Evolutionary conservation across 2,329 filamentous ascomycete genomes (phyloP).

Genomic region (Huntiella bhutanensis): DNA sequence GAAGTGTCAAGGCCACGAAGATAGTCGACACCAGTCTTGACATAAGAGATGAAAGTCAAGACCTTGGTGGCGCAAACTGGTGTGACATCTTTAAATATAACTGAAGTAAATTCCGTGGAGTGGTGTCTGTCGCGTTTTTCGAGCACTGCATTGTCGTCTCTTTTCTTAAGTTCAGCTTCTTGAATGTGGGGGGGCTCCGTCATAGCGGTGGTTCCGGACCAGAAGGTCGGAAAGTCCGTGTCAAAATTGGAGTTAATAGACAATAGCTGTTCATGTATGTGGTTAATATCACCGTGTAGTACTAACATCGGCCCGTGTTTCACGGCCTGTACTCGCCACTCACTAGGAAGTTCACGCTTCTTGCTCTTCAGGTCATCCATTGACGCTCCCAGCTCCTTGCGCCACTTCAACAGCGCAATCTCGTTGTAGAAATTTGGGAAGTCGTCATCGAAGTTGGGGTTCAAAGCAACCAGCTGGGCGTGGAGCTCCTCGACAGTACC

Average conservation of each 20-base stretch:
- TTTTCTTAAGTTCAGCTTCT: no score
- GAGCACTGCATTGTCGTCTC: background rate
- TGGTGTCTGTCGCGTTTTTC: background rate
- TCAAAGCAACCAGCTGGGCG: constrained; percentile 10
- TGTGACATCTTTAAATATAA: background rate
- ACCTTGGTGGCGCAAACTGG: background rate
- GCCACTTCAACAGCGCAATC: constrained; percentile 2
- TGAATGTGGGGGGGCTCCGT: background rate
- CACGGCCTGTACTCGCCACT: constrained; percentile 4
- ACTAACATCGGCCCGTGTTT: background rate
- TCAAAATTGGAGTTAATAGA: constrained; percentile 13
- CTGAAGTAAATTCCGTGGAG: background rate
- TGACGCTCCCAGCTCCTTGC: background rate
- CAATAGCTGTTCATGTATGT: constrained; percentile 12
- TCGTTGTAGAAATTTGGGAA: constrained; percentile 7
- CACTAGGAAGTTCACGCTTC: constrained; percentile 2
- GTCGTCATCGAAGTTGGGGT: constrained; percentile 12
- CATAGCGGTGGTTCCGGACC: background rate
- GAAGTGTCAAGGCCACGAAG: background rate
- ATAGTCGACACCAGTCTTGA: constrained; percentile 5
- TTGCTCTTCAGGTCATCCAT: background rate
- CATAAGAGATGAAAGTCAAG: constrained; percentile 7
- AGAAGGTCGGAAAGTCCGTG: constrained; percentile 9
- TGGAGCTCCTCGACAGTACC: constrained; percentile 13
- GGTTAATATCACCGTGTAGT: constrained; percentile 12